Evolutionary conservation across 2,329 filamentous ascomycete genomes (phyloP).

Genomic region (Trichothecium sympodiale): DNA sequence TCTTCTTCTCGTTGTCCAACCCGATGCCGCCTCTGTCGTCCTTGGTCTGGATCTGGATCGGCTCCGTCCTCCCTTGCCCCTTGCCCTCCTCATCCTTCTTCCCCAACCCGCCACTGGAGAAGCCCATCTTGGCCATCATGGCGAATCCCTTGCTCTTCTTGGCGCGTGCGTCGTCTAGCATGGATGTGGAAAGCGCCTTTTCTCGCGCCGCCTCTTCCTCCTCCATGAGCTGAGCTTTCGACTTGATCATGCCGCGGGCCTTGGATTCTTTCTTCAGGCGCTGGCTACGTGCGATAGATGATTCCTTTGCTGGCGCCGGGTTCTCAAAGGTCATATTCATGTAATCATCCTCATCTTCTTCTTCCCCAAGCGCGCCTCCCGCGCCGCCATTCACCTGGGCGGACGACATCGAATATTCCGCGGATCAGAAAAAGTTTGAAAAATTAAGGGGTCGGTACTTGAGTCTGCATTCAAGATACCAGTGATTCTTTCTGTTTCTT

Average conservation of each 20-base stretch:
- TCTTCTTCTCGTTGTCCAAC: slow-evolving; percentile 71
- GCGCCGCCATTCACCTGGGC: too few species aligned
- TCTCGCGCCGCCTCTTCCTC: slow-evolving; percentile 65
- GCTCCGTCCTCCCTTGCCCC: slow-evolving; percentile 42
- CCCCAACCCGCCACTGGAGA: slow-evolving; percentile 68
- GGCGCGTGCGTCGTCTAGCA: slow-evolving; percentile 46
- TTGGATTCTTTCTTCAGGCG: slow-evolving; percentile 53
- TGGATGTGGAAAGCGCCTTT: slow-evolving; percentile 61
- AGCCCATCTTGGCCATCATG: slow-evolving; percentile 97
- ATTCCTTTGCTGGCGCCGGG: slow-evolving; percentile 39
- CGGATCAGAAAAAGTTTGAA: too few species aligned
- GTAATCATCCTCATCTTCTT: slow-evolving; percentile 79
- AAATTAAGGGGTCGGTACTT: too few species aligned
- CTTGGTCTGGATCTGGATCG: slow-evolving; percentile 66
- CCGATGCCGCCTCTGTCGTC: slow-evolving; percentile 77
- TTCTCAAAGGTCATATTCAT: slow-evolving; percentile 91
- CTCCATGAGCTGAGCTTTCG: slow-evolving; percentile 72
- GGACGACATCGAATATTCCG: too few species aligned
- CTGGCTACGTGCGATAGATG: slow-evolving; percentile 42
- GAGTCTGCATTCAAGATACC: too few species aligned
- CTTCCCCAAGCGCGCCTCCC: neutral
- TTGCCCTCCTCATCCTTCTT: slow-evolving; percentile 27
- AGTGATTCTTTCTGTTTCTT: too few species aligned
- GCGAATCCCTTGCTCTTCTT: slow-evolving; percentile 74
- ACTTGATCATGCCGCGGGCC: slow-evolving; percentile 56